phyloP scores from a whole-genome alignment of 1,284 basidiomycete genomes.

The Puccinia coronata region DNA sequence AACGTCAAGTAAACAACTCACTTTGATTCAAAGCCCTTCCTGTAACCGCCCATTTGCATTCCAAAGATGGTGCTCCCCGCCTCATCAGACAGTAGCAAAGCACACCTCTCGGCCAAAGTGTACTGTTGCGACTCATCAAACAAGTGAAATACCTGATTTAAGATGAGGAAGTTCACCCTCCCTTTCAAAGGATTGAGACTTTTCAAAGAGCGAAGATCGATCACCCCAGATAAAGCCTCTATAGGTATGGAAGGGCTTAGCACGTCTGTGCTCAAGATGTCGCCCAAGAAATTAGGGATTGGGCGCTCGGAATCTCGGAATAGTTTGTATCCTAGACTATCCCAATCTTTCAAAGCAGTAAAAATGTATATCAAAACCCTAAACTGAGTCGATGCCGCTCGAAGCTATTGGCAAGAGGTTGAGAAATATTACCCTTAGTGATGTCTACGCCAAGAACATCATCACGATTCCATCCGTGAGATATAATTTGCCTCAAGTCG shows the following conservation, averaged over 20 bases:
- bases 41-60: slow-evolving; percentile 15
- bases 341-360: slow-evolving; percentile 4
- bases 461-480: slow-evolving; percentile 29
- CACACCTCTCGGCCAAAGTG: slow-evolving; percentile 8
- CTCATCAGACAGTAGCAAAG: slow-evolving; percentile 16
- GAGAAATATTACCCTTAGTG: slow-evolving; percentile 5
- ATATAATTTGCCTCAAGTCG: slow-evolving; percentile 28
- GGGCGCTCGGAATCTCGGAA: slow-evolving; percentile 25
- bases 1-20: neutral
- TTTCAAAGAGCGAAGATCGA: slow-evolving; percentile 29
- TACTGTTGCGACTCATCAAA: slow-evolving; percentile 18
- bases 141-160: slow-evolving; percentile 20
- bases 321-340: slow-evolving; percentile 17
- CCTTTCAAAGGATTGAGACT: slow-evolving; percentile 30
- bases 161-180: neutral
- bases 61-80: slow-evolving; percentile 29
- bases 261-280: slow-evolving; percentile 17
- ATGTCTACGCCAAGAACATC: slow-evolving; percentile 23
- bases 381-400: neutral
- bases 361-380: neutral
- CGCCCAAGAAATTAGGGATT: slow-evolving; percentile 18
- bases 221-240: neutral
- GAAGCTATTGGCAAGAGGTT: neutral
- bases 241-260: neutral
- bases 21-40: slow-evolving; percentile 7